Base-by-base conservation (phyloP, 2,329 filamentous ascomycete genomes). In the Amauroascus verrucosus region DNA sequence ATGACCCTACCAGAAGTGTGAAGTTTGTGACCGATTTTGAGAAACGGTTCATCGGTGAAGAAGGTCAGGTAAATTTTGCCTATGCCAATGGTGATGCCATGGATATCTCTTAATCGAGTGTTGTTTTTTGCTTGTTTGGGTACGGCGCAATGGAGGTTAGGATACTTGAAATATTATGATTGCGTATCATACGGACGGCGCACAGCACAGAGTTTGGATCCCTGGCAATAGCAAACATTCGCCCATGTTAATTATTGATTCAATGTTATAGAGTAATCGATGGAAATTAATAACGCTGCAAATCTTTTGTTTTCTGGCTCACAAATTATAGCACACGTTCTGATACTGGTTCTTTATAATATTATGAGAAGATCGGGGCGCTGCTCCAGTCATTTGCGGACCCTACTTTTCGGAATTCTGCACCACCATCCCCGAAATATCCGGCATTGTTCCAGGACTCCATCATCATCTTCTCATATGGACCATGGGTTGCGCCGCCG, bases 11-110 rank as follows among this genome's bases (percentile, higher is more conserved):
- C 47, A 80, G 93, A 62, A 96, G 90, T 69, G 86, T 94, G 62
- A 87, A 88, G 71, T 96, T 97, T 63, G 88, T 98, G 43, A 73
- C 79, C 54, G 86, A 95, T 59, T 95, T 85, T 56, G 93, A 97
- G 75, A 91, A 90, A 75, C 81, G 90, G 38, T 82, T 98, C 59
- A 96, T 98, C 67, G 88, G 89, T 58, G 84, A 95, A 58, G 82
- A 85, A 57, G 93, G 93, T 24, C 76, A 74, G 22, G 91, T 95
- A 26, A 86, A 83, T 57, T 82, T 97, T 63, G 67, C 77, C 14
- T 72, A 69, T 45, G 58, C 66, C 28, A 71, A 71, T 43, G 83
- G 79, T 35, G 84, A 86, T 68, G 80, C 79, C 1, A 86, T 87
- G 84, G 84, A 87, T 60, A 74, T 83, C 45, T 83, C 81, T 53